Evolutionary conservation across 164 flowering plant species (phyloP), one percentile per base, ranked within the genome.

Genomic region (Aristolochia contorta): DNA sequence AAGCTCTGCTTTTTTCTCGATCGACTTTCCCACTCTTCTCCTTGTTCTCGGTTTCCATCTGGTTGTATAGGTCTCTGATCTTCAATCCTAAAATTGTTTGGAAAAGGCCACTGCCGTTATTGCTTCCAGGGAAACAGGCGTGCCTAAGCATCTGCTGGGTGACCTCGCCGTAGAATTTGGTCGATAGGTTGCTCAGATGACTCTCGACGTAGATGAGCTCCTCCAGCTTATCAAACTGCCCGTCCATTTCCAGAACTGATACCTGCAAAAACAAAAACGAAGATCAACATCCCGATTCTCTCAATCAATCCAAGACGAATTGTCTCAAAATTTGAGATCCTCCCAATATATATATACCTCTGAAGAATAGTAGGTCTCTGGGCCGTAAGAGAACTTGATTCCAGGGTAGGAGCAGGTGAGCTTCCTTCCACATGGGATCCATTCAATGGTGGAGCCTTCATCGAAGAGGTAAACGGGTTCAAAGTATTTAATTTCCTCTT

Each of bases 321-420:
- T 8, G 43, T 37, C 43, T 37, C 43, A 37, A 10, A 37, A 37
- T 1, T 3, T 37, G 43, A 37, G 12, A 37, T 1, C 12, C 43
- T 3, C 43, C 12, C 43, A 37, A 5, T 18, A 14, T 22, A 22
- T 46, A 47, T 8, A 25, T 73, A 90, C 98, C 98, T 93, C 98
- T n/a, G 87, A 65, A 68, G 79, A 85, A 49, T 48, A 89, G 75
- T 87, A 90, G 49, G 80, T 30, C 48, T 87, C 96, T 1, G 98
- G 98, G 58, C 92, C 89, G 22, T 84, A 93, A 69, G 64, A 14
- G 76, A 93, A 86, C 25, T 87, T 86, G 87, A 93, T 90, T 66
- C 97, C 98, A n/a, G 96, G 98, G 77, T 90, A 90, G 19, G 98
- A 93, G 71, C 98, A 93, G 3, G 97, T 86, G 59, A 93, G 80